Evolutionary conservation across 1,139 yeast genomes (phyloP).

Genomic region (Yamadazyma kanchanaburiensis): DNA sequence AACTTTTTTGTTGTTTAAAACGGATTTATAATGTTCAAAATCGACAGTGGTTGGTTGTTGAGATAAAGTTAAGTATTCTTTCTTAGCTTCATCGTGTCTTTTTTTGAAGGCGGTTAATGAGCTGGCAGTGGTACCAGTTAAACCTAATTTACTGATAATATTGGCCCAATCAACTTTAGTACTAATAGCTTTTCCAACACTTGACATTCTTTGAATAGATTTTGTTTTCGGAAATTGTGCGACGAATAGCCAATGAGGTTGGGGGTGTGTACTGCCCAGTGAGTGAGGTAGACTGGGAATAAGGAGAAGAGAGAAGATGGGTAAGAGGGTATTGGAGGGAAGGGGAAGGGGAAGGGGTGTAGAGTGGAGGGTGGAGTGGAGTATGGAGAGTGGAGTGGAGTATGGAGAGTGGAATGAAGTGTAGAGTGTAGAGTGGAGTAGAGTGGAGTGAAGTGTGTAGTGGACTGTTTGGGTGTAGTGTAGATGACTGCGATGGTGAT

Average conservation of each 20-base stretch:
- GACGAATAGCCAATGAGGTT: slow-evolving; percentile 5
- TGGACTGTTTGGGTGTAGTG: too few relatives aligned
- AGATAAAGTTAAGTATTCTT: slow-evolving; percentile 66
- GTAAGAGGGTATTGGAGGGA: too few relatives aligned
- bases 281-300: too few relatives aligned
- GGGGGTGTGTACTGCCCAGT: neutral
- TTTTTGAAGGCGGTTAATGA: slow-evolving; percentile 91
- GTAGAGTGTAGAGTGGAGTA: too few relatives aligned
- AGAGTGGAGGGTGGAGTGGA: neutral
- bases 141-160: slow-evolving; percentile 82
- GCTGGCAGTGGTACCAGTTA: slow-evolving; percentile 88
- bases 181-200: slow-evolving; percentile 66
- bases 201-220: slow-evolving; percentile 27
- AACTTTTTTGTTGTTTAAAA: slow-evolving; percentile 77
- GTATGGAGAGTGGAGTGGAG: neutral
- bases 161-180: slow-evolving; percentile 94
- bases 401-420: too few relatives aligned
- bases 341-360: neutral
- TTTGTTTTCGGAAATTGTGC: slow-evolving; percentile 2
- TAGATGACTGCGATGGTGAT: too few relatives aligned
- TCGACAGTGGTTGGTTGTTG: slow-evolving; percentile 76
- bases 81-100: slow-evolving; percentile 97
- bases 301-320: too few relatives aligned
- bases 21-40: slow-evolving; percentile 73
- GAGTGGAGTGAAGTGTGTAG: too few relatives aligned